These are phyloP conservation scores for Cladorrhinum sp. DNA, from an alignment of 2,329 filamentous ascomycete species.

Conservation along the genomic window DNA sequence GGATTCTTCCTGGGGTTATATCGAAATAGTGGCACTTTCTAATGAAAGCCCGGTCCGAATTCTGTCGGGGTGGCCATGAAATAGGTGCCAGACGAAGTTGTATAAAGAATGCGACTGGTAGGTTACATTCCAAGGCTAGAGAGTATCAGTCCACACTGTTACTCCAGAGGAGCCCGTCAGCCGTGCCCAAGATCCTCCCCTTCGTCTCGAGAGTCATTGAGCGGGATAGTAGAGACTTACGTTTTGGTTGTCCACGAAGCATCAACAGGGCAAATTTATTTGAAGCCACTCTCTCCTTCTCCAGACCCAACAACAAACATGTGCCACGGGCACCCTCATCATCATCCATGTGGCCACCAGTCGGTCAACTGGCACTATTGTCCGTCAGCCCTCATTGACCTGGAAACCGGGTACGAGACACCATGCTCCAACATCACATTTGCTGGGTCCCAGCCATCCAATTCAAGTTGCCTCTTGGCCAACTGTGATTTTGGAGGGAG, in stretches of 20 bases:
- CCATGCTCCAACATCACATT: constrained; percentile 50
- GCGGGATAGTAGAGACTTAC: constrained; percentile 5
- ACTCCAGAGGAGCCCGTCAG: not conserved
- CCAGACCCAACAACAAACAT: constrained; percentile 38
- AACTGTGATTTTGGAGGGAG: constrained; percentile 51
- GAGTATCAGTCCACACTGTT: not conserved
- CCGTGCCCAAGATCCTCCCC: not conserved
- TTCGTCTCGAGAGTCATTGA: not conserved
- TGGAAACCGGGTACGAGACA: constrained; percentile 48
- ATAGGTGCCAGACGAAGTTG: not conserved
- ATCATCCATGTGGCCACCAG: constrained; percentile 52
- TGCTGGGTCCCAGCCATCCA: constrained; percentile 43
- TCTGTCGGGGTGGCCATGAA: not conserved
- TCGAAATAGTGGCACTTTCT: not conserved
- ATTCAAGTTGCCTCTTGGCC: constrained; percentile 45
- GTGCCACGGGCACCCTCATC: constrained; percentile 54
- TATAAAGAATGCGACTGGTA: not conserved
- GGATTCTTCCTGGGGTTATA: not conserved
- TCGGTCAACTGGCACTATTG: constrained; percentile 57
- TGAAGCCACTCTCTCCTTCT: constrained; percentile 1
- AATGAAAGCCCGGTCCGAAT: not conserved
- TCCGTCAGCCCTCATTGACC: constrained; percentile 46
- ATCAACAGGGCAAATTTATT: constrained; percentile 1
- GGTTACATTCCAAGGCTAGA: not conserved
- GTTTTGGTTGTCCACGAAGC: not conserved